Percentiles rank a stretch among this genome's conserved stretches.
Evolutionary conservation across 164 flowering plant species (phyloP).

Genomic region (Umbellularia californica): DNA sequence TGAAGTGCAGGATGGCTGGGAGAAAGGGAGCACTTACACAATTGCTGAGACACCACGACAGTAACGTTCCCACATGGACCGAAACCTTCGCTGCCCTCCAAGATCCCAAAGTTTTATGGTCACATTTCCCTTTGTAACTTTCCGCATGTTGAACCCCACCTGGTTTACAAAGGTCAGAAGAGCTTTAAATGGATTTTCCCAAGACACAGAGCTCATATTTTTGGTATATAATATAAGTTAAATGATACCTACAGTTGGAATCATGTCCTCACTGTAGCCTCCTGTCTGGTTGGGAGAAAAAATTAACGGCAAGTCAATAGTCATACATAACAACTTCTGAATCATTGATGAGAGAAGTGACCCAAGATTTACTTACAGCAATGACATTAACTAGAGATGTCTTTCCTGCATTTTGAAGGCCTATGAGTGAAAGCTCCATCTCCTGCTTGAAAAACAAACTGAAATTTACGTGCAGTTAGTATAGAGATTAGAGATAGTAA

Average conservation of each 20-base stretch:
- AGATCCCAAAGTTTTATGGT: constrained; percentile 96
- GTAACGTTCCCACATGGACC: constrained; percentile 96
- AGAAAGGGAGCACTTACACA: constrained; percentile 40
- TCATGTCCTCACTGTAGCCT: constrained; percentile 91
- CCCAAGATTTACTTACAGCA: constrained; percentile 54
- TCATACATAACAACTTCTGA: neutral
- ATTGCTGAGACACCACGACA: constrained; percentile 93
- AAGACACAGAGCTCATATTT: neutral
- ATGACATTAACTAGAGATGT: constrained; percentile 86
- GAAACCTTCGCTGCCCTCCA: constrained; percentile 92
- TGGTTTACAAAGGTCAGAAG: constrained; percentile 18
- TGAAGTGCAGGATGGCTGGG: neutral
- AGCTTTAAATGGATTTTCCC: neutral
- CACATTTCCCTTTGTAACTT: constrained; percentile 91
- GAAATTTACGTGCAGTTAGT: constrained; percentile 15
- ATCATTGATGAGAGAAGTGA: neutral
- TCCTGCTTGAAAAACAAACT: constrained; percentile 93
- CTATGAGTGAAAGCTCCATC: constrained; percentile 94
- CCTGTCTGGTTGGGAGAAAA: constrained; percentile 58
- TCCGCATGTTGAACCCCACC: constrained; percentile 94
- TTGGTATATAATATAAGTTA: constrained; percentile 1
- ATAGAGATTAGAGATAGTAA: neutral
- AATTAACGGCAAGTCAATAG: neutral
- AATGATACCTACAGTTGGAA: constrained; percentile 77
- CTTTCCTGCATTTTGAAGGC: constrained; percentile 96